Conservation (phyloP, 1,284 basidiomycete species). For the Irpex rosettiformis region DNA sequence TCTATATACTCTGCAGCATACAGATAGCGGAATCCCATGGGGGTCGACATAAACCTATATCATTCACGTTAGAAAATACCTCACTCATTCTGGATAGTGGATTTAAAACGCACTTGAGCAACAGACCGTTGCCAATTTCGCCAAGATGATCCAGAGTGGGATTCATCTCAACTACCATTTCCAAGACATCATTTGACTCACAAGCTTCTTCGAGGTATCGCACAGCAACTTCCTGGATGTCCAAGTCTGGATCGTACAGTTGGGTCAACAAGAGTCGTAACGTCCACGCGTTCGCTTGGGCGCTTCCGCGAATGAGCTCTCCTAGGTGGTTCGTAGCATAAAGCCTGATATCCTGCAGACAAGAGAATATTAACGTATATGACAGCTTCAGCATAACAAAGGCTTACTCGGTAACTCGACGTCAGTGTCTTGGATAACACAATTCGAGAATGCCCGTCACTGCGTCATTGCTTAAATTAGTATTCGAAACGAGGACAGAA, state of each 20-base stretch:
- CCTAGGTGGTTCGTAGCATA: conserved; percentile 90
- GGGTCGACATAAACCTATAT: conserved; percentile 89
- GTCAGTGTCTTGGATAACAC: conserved; percentile 92
- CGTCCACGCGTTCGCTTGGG: conserved; percentile 76
- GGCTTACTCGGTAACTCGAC: conserved; percentile 76
- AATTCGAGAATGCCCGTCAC: conserved; percentile 90
- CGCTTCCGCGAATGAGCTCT: conserved; percentile 64
- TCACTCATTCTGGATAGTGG: not conserved
- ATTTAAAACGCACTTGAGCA: conserved; percentile 67
- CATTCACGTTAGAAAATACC: conserved; percentile 1
- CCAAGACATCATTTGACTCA: conserved; percentile 77
- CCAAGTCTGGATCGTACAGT: conserved; percentile 87
- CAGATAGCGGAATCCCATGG: conserved; percentile 89
- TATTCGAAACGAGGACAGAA: conserved; percentile 7
- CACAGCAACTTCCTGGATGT: conserved; percentile 89
- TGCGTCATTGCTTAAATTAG: conserved; percentile 29
- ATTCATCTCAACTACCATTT: conserved; percentile 91
- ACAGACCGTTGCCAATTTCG: conserved; percentile 84
- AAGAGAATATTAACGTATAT: not conserved
- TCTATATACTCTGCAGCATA: conserved; percentile 92
- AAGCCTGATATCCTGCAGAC: conserved; percentile 72
- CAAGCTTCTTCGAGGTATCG: conserved; percentile 89
- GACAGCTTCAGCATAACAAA: not conserved
- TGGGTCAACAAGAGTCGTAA: conserved; percentile 90
- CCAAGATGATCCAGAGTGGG: conserved; percentile 95